Evolutionary conservation across 2,329 filamentous ascomycete species (phyloP), one percentile per base, ranked within the genome.

Genomic region (Verticillium nubilum): DNA sequence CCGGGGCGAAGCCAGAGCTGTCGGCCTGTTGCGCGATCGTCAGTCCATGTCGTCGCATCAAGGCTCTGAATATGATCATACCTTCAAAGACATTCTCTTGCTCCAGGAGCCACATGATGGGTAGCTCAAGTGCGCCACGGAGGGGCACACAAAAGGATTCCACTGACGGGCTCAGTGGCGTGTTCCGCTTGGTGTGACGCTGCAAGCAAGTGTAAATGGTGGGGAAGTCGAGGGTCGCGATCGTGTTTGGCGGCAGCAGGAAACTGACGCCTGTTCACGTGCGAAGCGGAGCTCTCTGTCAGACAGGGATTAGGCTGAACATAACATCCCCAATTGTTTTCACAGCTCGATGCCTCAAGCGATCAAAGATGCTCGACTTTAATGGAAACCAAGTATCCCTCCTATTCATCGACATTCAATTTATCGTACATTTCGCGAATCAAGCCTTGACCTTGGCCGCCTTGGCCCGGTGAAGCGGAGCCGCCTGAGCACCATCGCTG

Each of bases 1-100:
- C 92, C 93, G 2, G 93, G 93, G 60, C 89, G 86, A 62, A 97
- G 81, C 93, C 93, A 97, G 65, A 93, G 79, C 67, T 85, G 86
- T 28, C 73, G 72, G 56, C 74, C 75, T 78, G 52, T 35, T 25
- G 33, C 54, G 52, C 55, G 60, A 58, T 29, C 37, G 58, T 31
- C 52, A 57, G 50, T 58, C 28, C 35, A 33, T 15, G 29, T 19
- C 53, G 25, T 29, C 33, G 15, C 5, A 35, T 33, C 28, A 15
- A 23, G 17, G 50, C 17, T 15, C 19, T 19, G n/a, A 54, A 52
- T 28, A 29, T n/a, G 15, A 57, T 67, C 64, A 25, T 68, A 74
- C 79, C 76, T 59, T 76, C 73, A 60, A 86, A 82, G 57, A 80
- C 76, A 61, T 82, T 76, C 47, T 83, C 77, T 67, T 81, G 83